Evolutionary conservation across 768 basidiomycete genomes (phyloP).

Genomic region (Amanita brunnescens): DNA sequence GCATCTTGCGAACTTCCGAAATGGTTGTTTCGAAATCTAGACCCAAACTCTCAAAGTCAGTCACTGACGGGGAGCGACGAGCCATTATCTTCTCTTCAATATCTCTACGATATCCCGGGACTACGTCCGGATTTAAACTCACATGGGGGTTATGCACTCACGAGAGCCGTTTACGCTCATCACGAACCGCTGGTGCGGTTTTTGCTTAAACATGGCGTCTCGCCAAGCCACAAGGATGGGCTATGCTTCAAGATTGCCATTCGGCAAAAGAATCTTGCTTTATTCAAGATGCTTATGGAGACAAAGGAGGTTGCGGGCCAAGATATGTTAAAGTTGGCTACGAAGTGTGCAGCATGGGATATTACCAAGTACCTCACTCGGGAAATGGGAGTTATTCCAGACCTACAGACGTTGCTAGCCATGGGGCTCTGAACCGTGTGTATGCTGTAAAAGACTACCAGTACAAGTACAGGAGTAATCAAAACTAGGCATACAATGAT

Average conservation of each 20-base stretch:
- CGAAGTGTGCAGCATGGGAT: constrained; percentile 54
- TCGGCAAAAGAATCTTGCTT: constrained; percentile 49
- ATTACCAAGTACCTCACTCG: constrained; percentile 62
- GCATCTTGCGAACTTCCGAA: constrained; percentile 48
- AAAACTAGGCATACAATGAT: constrained; percentile 10
- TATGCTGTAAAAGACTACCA: constrained; percentile 9
- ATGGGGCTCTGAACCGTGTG: neutral
- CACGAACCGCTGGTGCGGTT: constrained; percentile 60
- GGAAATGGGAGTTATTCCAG: constrained; percentile 68
- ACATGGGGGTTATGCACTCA: constrained; percentile 75
- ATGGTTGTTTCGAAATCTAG: constrained; percentile 53
- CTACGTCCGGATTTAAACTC: constrained; percentile 48
- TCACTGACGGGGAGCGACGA: constrained; percentile 41
- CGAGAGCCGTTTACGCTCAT: constrained; percentile 61
- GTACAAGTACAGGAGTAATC: constrained; percentile 12
- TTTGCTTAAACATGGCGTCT: constrained; percentile 65
- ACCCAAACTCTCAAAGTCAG: constrained; percentile 16
- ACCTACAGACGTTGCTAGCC: constrained; percentile 44
- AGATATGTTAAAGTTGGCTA: constrained; percentile 58
- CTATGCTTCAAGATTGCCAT: constrained; percentile 76
- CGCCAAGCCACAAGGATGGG: constrained; percentile 49
- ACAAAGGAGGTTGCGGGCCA: constrained; percentile 47
- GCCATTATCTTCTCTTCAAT: constrained; percentile 57
- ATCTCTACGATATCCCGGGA: constrained; percentile 37
- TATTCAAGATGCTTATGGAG: constrained; percentile 68